Conservation (phyloP, 495 filamentous ascomycete species). For the Penicillium arizonense region DNA sequence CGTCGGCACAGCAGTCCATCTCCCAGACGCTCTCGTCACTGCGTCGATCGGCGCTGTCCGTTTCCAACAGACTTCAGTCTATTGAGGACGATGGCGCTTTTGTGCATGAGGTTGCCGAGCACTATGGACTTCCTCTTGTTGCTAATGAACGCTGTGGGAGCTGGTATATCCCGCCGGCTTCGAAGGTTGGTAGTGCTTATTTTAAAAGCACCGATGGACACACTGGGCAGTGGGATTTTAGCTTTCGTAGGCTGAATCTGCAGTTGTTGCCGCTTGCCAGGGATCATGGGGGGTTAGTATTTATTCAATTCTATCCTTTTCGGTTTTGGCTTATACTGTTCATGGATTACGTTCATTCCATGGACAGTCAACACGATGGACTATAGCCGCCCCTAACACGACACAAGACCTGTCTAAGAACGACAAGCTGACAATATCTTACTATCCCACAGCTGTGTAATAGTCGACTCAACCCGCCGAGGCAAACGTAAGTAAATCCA, state of each 20-base stretch:
- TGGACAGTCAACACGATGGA: not conserved
- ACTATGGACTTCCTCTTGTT: slow-evolving; percentile 69
- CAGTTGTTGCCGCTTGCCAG: slow-evolving; percentile 66
- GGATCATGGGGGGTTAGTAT: slow-evolving; percentile 60
- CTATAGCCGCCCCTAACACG: not conserved
- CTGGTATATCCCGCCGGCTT: slow-evolving; percentile 80
- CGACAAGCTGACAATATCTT: slow-evolving; percentile 4
- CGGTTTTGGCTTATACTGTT: not conserved
- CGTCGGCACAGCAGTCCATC: slow-evolving; percentile 38
- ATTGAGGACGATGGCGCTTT: slow-evolving; percentile 69
- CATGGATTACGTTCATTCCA: not conserved
- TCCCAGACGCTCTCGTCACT: slow-evolving; percentile 53
- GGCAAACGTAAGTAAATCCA: slow-evolving; percentile 66
- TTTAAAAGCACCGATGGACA: slow-evolving; percentile 99
- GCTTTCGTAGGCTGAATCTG: slow-evolving; percentile 77
- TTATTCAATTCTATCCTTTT: slow-evolving; percentile 6
- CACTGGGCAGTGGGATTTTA: slow-evolving; percentile 85
- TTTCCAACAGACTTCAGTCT: slow-evolving; percentile 74
- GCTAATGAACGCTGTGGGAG: slow-evolving; percentile 93
- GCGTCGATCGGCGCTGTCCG: slow-evolving; percentile 71
- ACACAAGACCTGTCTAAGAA: not conserved
- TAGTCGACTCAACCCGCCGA: slow-evolving; percentile 91
- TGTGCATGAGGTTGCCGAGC: slow-evolving; percentile 52
- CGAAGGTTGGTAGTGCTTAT: slow-evolving; percentile 73
- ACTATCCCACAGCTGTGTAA: slow-evolving; percentile 62